Conservation (phyloP, 164 flowering plant species). For the Sextonia rubra region DNA sequence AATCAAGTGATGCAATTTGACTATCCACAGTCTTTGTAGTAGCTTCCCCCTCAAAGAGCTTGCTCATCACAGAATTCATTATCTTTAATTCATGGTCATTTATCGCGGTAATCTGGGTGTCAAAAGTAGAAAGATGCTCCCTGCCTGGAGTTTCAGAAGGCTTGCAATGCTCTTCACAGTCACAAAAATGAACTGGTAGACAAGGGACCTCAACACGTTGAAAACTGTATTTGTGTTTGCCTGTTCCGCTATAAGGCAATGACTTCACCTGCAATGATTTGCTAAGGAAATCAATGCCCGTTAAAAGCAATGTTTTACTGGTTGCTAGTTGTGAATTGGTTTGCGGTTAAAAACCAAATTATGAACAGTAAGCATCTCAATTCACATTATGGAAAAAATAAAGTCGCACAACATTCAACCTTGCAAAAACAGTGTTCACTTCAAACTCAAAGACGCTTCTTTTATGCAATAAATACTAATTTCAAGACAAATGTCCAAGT, state of each 20-base stretch:
- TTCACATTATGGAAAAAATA: neutral
- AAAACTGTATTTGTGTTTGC: constrained; percentile 96
- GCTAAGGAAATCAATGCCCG: neutral
- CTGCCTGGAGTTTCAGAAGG: constrained; percentile 18
- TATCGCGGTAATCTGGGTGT: constrained; percentile 27
- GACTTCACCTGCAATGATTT: constrained; percentile 49
- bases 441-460: neutral
- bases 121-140: constrained; percentile 18
- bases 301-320: neutral
- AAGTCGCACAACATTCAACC: neutral
- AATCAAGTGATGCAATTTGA: neutral
- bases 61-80: constrained; percentile 72
- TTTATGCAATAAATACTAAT: too few relatives aligned
- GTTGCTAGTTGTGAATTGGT: neutral
- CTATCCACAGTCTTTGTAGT: constrained; percentile 7
- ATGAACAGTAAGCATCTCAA: neutral
- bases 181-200: constrained; percentile 76
- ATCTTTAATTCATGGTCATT: constrained; percentile 50
- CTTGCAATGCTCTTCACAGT: constrained; percentile 74
- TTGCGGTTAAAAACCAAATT: neutral
- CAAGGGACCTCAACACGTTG: constrained; percentile 63
- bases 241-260: constrained; percentile 67
- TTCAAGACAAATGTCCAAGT: too few relatives aligned
- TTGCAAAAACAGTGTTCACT: neutral
- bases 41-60: constrained; percentile 46